Percentiles rank a stretch among this genome's conserved stretches.
Conservation (phyloP, 164 flowering plant species). For the Vitis rupestris region DNA sequence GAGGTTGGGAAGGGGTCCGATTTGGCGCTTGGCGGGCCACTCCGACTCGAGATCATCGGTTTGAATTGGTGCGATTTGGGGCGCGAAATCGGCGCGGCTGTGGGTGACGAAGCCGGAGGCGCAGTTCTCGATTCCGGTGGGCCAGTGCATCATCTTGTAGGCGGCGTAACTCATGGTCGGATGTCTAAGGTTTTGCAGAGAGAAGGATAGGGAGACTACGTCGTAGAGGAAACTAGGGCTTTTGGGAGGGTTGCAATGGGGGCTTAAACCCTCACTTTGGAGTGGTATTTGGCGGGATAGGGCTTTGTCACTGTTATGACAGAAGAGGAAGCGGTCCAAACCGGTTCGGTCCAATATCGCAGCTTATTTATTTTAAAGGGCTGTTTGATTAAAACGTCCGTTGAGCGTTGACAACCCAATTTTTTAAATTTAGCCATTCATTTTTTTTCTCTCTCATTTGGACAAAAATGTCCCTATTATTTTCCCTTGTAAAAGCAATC, state of each 20-base stretch:
- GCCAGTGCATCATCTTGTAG: slow-evolving; percentile 90
- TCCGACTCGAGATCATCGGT: slow-evolving; percentile 71
- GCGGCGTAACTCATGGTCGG: slow-evolving; percentile 84
- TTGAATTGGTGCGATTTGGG: slow-evolving; percentile 41
- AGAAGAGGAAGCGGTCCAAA: too few species aligned
- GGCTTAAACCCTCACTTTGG: not conserved
- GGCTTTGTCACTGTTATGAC: too few species aligned
- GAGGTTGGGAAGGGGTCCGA: slow-evolving; percentile 83
- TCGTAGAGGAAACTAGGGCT: too few species aligned
- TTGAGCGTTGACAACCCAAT: too few species aligned
- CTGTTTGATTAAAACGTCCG: too few species aligned
- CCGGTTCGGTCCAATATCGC: too few species aligned
- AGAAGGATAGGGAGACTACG: not conserved
- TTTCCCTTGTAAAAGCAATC: too few species aligned
- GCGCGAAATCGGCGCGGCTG: slow-evolving; percentile 47
- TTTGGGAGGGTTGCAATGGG: too few species aligned
- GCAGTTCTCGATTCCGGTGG: slow-evolving; percentile 91
- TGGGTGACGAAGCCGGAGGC: slow-evolving; percentile 89
- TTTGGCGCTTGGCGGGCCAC: slow-evolving; percentile 45
- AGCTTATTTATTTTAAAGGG: too few species aligned
- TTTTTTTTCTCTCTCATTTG: too few species aligned
- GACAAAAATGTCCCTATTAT: too few species aligned
- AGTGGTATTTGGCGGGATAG: not conserved
- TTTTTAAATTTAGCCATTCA: too few species aligned
- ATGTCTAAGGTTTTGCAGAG: not conserved